Conservation (phyloP, 768 basidiomycete genomes). For the Boletus rufocinnamomeus region DNA sequence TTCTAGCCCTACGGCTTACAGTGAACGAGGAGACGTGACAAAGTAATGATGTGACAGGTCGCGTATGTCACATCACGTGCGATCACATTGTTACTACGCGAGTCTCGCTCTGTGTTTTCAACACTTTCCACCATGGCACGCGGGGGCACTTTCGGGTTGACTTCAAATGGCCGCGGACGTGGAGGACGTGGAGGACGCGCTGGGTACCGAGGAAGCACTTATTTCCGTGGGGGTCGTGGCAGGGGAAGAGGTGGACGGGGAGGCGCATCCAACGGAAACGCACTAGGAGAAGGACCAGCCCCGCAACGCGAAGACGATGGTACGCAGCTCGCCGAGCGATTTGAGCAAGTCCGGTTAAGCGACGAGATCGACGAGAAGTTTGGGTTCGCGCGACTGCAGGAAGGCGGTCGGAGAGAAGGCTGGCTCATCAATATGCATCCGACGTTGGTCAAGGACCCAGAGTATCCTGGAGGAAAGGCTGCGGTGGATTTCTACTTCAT, state of each 20-base stretch:
- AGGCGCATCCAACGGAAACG: constrained; percentile 32
- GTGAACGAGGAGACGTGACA: constrained; percentile 6
- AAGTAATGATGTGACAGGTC: constrained; percentile 21
- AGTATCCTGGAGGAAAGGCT: constrained; percentile 80
- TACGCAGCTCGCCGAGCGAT: constrained; percentile 79
- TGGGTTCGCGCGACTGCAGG: constrained; percentile 80
- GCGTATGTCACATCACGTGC: constrained; percentile 31
- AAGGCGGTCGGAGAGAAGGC: constrained; percentile 77
- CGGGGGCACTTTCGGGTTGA: constrained; percentile 56
- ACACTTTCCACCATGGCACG: constrained; percentile 38
- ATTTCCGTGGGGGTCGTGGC: constrained; percentile 51
- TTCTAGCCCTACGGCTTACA: background rate
- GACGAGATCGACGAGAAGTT: constrained; percentile 95
- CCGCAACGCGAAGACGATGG: constrained; percentile 87
- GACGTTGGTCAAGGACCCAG: constrained; percentile 86
- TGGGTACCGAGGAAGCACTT: constrained; percentile 31
- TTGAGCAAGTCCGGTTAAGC: constrained; percentile 70
- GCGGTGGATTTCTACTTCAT: constrained; percentile 98
- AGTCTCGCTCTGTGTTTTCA: constrained; percentile 2
- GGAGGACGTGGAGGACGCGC: constrained; percentile 46
- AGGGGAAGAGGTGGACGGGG: constrained; percentile 44
- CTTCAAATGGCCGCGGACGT: constrained; percentile 44
- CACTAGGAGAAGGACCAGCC: constrained; percentile 47
- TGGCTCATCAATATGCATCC: constrained; percentile 99
- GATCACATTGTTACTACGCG: constrained; percentile 8